These are phyloP conservation scores for Anthoceros angustus DNA, from an alignment of 225 moss, liverwort and hornwort genomes.

Conservation along the genomic window DNA sequence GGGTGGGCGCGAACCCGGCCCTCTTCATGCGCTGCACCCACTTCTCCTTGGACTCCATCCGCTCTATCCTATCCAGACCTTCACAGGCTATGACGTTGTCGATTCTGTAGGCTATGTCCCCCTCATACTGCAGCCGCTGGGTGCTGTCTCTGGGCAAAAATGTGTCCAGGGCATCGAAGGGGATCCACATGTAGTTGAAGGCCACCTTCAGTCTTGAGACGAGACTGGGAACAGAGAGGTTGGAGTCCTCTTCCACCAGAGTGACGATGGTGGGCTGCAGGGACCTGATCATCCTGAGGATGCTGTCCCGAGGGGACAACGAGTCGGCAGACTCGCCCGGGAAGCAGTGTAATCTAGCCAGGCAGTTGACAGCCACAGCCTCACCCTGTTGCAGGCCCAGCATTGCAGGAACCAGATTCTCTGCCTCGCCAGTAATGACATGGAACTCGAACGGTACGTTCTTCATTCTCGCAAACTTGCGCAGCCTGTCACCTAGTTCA, in stretches of 20 bases:
- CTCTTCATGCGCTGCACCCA: conserved; percentile 69
- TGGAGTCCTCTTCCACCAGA: conserved; percentile 43
- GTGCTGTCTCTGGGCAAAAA: conserved; percentile 41
- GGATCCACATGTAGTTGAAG: conserved; percentile 75
- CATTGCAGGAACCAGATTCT: conserved; percentile 25
- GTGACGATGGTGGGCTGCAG: conserved; percentile 46
- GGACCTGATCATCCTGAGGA: conserved; percentile 25
- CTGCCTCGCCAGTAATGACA: conserved; percentile 29
- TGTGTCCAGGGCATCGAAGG: conserved; percentile 73
- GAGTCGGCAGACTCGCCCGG: conserved; percentile 33
- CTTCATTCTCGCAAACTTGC: conserved; percentile 35
- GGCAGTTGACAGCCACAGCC: conserved; percentile 41
- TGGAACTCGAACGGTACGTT: conserved; percentile 44
- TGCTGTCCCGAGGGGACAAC: conserved; percentile 24
- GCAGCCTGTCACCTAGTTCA: conserved; percentile 29
- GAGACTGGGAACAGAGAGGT: conserved; percentile 28
- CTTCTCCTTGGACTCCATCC: conserved; percentile 50
- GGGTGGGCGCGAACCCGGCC: conserved; percentile 37
- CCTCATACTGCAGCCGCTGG: conserved; percentile 46
- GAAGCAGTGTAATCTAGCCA: conserved; percentile 38
- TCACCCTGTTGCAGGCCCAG: conserved; percentile 34
- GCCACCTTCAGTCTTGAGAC: conserved; percentile 45
- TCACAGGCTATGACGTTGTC: conserved; percentile 60
- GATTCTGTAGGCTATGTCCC: conserved; percentile 48
- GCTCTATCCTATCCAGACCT: conserved; percentile 42